These are phyloP conservation scores for Lichtheimia corymbifera DNA, from an alignment of 371 early-diverging fungal species.

Conservation along the genomic window DNA sequence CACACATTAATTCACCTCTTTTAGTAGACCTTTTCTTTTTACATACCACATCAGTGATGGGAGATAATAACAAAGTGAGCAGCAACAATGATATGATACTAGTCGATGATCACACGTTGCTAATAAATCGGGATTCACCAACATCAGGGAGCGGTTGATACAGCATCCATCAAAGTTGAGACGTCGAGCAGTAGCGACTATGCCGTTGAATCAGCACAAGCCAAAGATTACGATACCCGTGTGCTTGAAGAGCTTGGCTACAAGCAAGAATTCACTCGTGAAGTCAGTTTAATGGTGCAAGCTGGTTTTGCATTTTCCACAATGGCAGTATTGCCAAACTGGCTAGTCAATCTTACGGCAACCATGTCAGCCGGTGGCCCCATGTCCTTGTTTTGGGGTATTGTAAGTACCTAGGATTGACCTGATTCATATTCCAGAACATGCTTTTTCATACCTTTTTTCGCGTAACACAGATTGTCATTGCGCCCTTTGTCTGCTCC, in stretches of 20 bases:
- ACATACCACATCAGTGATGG: too few relatives aligned
- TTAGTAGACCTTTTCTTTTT: too few relatives aligned
- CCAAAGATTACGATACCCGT: constrained; percentile 33
- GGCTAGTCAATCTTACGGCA: constrained; percentile 33
- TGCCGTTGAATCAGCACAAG: not conserved
- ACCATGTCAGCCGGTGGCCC: constrained; percentile 38
- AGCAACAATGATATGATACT: too few relatives aligned
- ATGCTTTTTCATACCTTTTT: too few relatives aligned
- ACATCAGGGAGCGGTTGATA: not conserved
- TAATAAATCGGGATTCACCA: too few relatives aligned
- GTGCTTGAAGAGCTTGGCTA: constrained; percentile 36
- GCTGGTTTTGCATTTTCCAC: constrained; percentile 33
- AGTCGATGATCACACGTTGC: too few relatives aligned
- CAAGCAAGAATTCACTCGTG: constrained; percentile 44
- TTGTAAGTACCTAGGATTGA: not conserved
- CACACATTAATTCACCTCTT: too few relatives aligned
- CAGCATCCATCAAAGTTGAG: not conserved
- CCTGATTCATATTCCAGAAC: too few relatives aligned
- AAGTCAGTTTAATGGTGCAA: constrained; percentile 36
- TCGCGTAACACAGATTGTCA: constrained; percentile 23
- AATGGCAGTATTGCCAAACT: constrained; percentile 39
- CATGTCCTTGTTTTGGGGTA: constrained; percentile 36
- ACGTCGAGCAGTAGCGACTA: not conserved
- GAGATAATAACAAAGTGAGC: too few relatives aligned
- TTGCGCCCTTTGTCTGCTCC: constrained; percentile 35